Evolutionary conservation across 225 moss, liverwort and hornwort genomes (phyloP), one percentile per base, ranked within the genome.

Genomic region (Sphagnum contortum): DNA sequence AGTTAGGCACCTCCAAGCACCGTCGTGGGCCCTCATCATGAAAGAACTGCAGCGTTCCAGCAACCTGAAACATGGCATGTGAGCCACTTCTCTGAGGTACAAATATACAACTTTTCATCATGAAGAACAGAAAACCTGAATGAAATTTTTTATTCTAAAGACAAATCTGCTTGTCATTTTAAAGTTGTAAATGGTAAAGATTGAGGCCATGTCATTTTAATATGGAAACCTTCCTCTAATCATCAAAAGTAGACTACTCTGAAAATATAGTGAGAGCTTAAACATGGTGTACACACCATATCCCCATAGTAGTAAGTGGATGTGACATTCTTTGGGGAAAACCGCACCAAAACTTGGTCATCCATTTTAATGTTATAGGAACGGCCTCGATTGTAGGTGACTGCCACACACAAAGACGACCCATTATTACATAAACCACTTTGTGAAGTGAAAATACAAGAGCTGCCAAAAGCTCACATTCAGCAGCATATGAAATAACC

Each of bases 361-460:
- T 91, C 88, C 80, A 98, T 91, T 50, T 89, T 78, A 67, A 98
- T 88, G 61, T 98, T 91, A 85, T 91, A 98, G 12, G 98, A 90
- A 48, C 83, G 91, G n/a, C 93, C 86, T 12, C 89, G 83, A 77
- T 69, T 80, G 66, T 81, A 84, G 66, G 69, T 71, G 50, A 86
- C 91, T 98, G 88, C 59, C 52, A 75, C 49, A 76, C 12, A 51
- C 72, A 44, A 29, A 29, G 29, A 29, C 29, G 1, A 29, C 29
- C 29, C 29, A 29, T 29, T 29, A 1, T 29, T 29, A 29, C 29
- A 29, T 29, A 29, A 29, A 29, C 29, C 29, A 29, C 29, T 29
- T 29, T 29, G 29, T 29, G 29, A 29, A 29, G 0, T 29, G 29
- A 1, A 29, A 0, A 29, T 0, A 0, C 29, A 29, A 29, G 29